phyloP scores from a whole-genome alignment of 768 basidiomycete genomes.

The Psilocybe tampanensis region DNA sequence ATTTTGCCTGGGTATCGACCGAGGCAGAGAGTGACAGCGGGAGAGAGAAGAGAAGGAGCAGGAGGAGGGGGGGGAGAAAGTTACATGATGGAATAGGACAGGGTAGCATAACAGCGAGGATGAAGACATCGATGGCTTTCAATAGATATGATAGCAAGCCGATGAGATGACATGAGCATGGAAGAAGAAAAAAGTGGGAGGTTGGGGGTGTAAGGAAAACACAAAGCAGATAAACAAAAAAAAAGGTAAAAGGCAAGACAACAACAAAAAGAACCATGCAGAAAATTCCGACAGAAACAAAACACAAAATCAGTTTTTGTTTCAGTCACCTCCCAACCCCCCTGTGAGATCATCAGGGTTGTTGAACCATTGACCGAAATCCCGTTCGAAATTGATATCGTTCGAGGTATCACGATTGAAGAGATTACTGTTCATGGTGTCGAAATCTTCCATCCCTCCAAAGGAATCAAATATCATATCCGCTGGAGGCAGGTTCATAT shows the following conservation, averaged over 20 bases:
- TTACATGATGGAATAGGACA: too few species aligned
- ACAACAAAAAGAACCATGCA: neutral
- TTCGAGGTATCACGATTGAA: conserved; percentile 39
- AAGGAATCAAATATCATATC: conserved; percentile 12
- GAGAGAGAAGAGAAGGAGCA: neutral
- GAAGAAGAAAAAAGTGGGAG: neutral
- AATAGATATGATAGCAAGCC: conserved; percentile 13
- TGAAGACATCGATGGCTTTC: too few species aligned
- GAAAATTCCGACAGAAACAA: neutral
- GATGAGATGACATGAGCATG: neutral
- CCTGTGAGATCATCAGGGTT: conserved; percentile 45
- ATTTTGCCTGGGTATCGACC: conserved; percentile 1
- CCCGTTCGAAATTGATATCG: conserved; percentile 68
- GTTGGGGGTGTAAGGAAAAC: neutral
- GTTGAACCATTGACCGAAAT: conserved; percentile 77
- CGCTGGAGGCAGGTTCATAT: conserved; percentile 6
- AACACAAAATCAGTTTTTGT: too few species aligned
- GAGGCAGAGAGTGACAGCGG: neutral
- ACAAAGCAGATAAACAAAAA: neutral
- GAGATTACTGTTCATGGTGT: conserved; percentile 31
- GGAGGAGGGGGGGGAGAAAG: too few species aligned
- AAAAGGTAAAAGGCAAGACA: neutral
- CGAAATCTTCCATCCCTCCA: conserved; percentile 32
- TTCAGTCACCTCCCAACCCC: conserved; percentile 23
- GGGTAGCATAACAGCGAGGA: too few species aligned